phyloP scores from a whole-genome alignment of 2,329 filamentous ascomycete genomes.

The Sporothrix protearum region DNA sequence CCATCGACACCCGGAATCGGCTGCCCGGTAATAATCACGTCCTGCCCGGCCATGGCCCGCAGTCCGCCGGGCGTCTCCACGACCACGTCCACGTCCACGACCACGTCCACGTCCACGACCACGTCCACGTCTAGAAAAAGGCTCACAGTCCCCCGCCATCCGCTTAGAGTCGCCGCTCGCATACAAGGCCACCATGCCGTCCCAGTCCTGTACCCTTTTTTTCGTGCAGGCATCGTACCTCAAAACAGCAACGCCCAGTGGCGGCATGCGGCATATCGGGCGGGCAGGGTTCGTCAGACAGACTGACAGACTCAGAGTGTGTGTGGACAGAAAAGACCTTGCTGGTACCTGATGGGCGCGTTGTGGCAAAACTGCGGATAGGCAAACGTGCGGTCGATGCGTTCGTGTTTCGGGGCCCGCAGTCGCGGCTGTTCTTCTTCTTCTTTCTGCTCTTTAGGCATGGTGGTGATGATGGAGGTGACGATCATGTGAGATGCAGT shows the following conservation, averaged over 20 bases:
- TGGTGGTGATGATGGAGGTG: not conserved
- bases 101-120: no score
- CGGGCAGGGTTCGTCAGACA: conserved; percentile 3
- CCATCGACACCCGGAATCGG: conserved; percentile 5
- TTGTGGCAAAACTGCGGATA: conserved; percentile 15
- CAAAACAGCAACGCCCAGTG: conserved; percentile 10
- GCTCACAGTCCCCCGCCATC: conserved; percentile 14
- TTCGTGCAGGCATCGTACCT: conserved; percentile 21
- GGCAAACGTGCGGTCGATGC: conserved; percentile 16
- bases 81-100: no score
- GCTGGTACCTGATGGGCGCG: conserved; percentile 17
- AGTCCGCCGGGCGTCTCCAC: not conserved
- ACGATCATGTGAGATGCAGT: not conserved
- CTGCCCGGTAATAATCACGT: conserved; percentile 6
- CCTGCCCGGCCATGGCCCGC: conserved; percentile 12
- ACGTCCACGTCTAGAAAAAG: no score
- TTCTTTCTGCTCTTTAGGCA: not conserved
- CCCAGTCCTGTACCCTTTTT: conserved; percentile 18
- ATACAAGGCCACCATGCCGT: conserved; percentile 12
- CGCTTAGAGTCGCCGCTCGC: conserved; percentile 17
- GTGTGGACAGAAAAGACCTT: no score
- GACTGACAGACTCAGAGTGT: no score
- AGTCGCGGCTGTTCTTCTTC: not conserved
- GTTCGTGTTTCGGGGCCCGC: conserved; percentile 9
- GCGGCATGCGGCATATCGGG: not conserved